phyloP scores from a whole-genome alignment of 31 red algal species.

The Odonthalia washingtoniensis region DNA sequence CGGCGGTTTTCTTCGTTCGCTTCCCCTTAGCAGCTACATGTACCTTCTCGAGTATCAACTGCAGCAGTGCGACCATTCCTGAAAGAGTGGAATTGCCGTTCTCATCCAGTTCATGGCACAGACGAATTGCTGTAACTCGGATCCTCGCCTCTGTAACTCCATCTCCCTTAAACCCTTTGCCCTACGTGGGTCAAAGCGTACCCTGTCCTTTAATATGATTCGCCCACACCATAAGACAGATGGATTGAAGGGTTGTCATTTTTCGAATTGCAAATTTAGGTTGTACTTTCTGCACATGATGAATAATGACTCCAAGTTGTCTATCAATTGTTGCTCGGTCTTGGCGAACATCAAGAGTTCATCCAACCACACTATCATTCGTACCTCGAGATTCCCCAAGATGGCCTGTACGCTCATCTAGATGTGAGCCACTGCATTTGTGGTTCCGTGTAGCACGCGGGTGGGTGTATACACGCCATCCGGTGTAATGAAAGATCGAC shows the following conservation, averaged over 20 bases:
- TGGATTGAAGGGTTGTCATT: neutral
- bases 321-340: neutral
- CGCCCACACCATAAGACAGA: neutral
- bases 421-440: neutral
- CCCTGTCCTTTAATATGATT: neutral
- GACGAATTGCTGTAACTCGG: slow-evolving; percentile 35
- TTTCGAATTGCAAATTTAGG: neutral
- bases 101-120: slow-evolving; percentile 56
- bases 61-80: slow-evolving; percentile 19
- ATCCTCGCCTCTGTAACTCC: neutral
- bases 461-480: no score
- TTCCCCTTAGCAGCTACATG: slow-evolving; percentile 11
- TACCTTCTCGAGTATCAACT: slow-evolving; percentile 3
- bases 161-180: neutral
- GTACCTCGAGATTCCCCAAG: neutral
- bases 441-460: neutral
- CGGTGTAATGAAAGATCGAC: no score
- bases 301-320: neutral
- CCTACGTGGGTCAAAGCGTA: neutral
- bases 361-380: neutral
- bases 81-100: slow-evolving; percentile 10
- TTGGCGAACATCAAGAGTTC: neutral
- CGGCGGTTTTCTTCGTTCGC: slow-evolving; percentile 21
- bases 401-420: neutral
- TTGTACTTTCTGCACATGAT: neutral